These are phyloP conservation scores for Trichoderma arundinaceum DNA, from an alignment of 2,329 filamentous ascomycete species.

Conservation along the genomic window DNA sequence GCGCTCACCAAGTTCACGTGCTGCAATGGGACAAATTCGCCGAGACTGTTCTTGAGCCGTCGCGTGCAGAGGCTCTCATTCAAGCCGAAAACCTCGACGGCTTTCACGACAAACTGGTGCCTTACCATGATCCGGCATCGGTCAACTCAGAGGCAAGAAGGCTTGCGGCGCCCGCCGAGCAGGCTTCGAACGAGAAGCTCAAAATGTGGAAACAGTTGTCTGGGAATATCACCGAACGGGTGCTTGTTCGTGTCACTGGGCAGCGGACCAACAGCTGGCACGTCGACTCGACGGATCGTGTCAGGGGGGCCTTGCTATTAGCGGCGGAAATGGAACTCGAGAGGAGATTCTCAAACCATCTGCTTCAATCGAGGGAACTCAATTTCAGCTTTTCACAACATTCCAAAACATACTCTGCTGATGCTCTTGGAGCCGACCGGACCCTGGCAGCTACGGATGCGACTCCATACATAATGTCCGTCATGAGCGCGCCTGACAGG, in stretches of 20 bases:
- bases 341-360: constrained; percentile 43
- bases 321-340: constrained; percentile 50
- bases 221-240: constrained; percentile 50
- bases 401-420: constrained; percentile 50
- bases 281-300: constrained; percentile 59
- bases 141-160: constrained; percentile 31
- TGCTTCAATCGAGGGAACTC: constrained; percentile 50
- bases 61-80: constrained; percentile 52
- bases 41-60: constrained; percentile 59
- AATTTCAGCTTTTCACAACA: constrained; percentile 55
- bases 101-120: constrained; percentile 50
- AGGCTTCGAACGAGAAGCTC: constrained; percentile 38
- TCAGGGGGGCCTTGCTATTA: constrained; percentile 51
- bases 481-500: constrained; percentile 43
- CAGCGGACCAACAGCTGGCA: constrained; percentile 53
- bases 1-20: constrained; percentile 48
- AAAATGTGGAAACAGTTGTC: constrained; percentile 61
- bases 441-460: constrained; percentile 56
- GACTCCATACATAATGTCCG: constrained; percentile 52
- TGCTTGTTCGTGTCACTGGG: constrained; percentile 57
- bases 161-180: constrained; percentile 23
- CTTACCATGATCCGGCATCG: constrained; percentile 50
- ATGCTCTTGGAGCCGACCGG: constrained; percentile 46
- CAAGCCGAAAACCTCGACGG: constrained; percentile 50
- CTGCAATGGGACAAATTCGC: constrained; percentile 63